These are phyloP conservation scores for Vachellia collinsii DNA, from an alignment of 306 rosid species.

Conservation along the genomic window DNA sequence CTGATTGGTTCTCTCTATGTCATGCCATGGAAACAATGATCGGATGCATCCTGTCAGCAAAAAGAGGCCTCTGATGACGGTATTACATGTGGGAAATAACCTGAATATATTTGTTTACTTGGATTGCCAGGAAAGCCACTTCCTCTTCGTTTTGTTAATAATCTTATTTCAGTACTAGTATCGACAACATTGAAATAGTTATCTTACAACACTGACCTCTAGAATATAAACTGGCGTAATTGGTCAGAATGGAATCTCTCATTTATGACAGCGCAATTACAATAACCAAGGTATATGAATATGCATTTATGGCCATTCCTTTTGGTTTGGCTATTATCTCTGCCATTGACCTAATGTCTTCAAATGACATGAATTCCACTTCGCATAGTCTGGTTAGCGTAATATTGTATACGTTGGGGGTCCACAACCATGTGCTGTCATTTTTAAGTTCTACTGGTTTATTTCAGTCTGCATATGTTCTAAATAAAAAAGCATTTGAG, in stretches of 20 bases:
- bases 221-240: constrained; percentile 27
- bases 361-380: constrained; percentile 1
- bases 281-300: not conserved
- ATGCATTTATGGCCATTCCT: not conserved
- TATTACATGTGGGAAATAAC: constrained; percentile 16
- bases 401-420: not conserved
- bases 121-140: not conserved
- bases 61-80: constrained; percentile 29
- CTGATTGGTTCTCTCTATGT: not conserved
- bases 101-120: not conserved
- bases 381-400: not conserved
- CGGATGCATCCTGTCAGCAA: not conserved
- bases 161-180: constrained; percentile 3
- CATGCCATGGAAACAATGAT: constrained; percentile 6
- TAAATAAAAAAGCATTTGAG: constrained; percentile 1
- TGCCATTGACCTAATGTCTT: constrained; percentile 6
- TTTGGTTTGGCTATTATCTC: constrained; percentile 21
- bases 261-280: constrained; percentile 4
- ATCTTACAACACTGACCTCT: constrained; percentile 14
- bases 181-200: constrained; percentile 18
- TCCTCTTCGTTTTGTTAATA: not conserved
- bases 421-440: not conserved
- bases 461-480: not conserved
- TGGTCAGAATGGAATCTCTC: constrained; percentile 21
- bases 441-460: not conserved